A percentile compares a stretch with the other conserved stretches of the same genome.
phyloP scores from a whole-genome alignment of 352 stramenopile genomes.

The Phytophthora hybrid region DNA sequence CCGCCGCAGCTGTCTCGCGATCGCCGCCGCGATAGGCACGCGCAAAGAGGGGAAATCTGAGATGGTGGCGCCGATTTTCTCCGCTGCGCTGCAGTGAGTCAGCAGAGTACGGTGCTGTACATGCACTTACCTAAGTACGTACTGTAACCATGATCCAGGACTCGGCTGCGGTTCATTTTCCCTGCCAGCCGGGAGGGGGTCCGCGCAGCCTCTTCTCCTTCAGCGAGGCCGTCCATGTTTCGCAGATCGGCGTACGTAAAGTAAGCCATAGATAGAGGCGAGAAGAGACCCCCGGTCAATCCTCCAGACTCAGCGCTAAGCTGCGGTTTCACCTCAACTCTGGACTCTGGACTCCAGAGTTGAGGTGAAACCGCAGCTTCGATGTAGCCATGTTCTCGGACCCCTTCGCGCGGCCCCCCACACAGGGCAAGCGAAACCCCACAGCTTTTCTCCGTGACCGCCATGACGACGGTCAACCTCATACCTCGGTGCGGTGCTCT shows the following conservation, averaged over 20 bases:
- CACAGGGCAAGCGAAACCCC: constrained; percentile 5
- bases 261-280: too few species aligned
- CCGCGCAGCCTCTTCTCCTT: too few species aligned
- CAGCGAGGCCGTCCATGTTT: too few species aligned
- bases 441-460: background rate
- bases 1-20: constrained; percentile 13
- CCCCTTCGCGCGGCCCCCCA: background rate
- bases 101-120: background rate
- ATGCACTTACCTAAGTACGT: background rate
- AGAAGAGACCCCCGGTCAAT: too few species aligned
- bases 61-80: constrained; percentile 21
- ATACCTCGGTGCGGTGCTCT: constrained; percentile 39
- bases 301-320: too few species aligned
- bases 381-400: background rate
- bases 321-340: too few species aligned
- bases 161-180: background rate
- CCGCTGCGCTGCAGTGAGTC: constrained; percentile 1
- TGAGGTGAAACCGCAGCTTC: background rate
- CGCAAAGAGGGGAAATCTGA: constrained; percentile 14
- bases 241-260: too few species aligned
- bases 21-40: constrained; percentile 21
- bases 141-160: background rate
- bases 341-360: too few species aligned
- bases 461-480: constrained; percentile 55
- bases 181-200: too few species aligned